Conservation (phyloP, 78 protist genomes). For the Dictyostelium capitatum region DNA sequence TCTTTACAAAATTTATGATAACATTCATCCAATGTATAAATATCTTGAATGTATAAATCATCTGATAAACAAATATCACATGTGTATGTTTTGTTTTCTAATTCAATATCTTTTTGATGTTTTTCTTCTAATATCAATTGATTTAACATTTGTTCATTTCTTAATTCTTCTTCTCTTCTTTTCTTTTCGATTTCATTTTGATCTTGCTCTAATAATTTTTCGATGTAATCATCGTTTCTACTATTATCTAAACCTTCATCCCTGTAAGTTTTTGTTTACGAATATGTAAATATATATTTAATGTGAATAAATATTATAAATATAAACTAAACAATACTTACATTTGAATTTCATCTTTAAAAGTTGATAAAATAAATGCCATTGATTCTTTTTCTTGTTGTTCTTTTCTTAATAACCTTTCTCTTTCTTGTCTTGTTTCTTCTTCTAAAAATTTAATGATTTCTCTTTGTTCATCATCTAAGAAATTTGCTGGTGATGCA, state of each 20-base stretch:
- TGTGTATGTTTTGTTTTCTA: conserved; percentile 13
- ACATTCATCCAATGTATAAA: conserved; percentile 74
- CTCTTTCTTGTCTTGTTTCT: background rate
- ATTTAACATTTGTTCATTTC: conserved; percentile 21
- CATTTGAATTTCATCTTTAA: background rate
- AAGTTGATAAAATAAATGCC: background rate
- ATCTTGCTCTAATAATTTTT: conserved; percentile 10
- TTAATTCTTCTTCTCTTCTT: conserved; percentile 24
- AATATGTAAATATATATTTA: background rate
- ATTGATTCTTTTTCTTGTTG: conserved; percentile 32
- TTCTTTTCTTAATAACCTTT: background rate
- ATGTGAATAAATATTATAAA: no score
- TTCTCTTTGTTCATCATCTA: conserved; percentile 38
- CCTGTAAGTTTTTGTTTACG: background rate
- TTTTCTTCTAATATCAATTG: conserved; percentile 9
- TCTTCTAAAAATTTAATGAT: conserved; percentile 12
- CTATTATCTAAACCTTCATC: background rate
- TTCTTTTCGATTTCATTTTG: conserved; percentile 1
- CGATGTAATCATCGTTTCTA: background rate
- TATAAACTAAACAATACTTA: no score
- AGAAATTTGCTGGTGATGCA: background rate
- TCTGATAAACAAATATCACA: conserved; percentile 49
- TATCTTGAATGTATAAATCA: background rate
- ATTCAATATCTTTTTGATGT: conserved; percentile 18
- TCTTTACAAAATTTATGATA: conserved; percentile 54